A percentile compares a stretch with the other conserved stretches of the same genome.
These are phyloP conservation scores for Cylindrotheca closterium DNA, from an alignment of 108 stramenopile genomes.

Conservation along the genomic window DNA sequence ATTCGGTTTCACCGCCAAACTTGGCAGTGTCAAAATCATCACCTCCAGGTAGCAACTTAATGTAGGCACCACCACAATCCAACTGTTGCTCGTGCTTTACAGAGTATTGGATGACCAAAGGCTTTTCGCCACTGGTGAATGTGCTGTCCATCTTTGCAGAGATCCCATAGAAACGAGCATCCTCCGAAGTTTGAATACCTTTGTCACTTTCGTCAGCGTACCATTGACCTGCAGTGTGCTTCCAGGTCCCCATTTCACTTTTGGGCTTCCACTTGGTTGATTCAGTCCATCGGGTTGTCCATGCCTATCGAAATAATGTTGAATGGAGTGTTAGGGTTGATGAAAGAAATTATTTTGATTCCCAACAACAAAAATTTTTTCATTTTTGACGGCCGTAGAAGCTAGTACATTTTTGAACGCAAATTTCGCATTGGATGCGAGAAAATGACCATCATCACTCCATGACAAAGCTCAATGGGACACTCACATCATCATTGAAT, in stretches of 20 bases:
- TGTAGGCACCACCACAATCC: slow-evolving; percentile 99
- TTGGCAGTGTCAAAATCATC: slow-evolving; percentile 67
- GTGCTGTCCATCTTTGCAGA: slow-evolving; percentile 84
- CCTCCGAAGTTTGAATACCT: slow-evolving; percentile 92
- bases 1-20: slow-evolving; percentile 98
- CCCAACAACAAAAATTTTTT: too few relatives aligned
- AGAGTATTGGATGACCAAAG: slow-evolving; percentile 94
- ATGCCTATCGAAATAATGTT: slow-evolving; percentile 51
- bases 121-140: slow-evolving; percentile 85
- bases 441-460: too few relatives aligned
- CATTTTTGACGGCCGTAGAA: too few relatives aligned
- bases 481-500: slow-evolving; percentile 87
- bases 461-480: too few relatives aligned
- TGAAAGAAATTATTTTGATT: too few relatives aligned
- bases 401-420: too few relatives aligned
- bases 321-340: slow-evolving; percentile 6
- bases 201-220: slow-evolving; percentile 87
- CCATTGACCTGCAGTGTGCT: slow-evolving; percentile 91
- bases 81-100: slow-evolving; percentile 98
- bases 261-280: slow-evolving; percentile 93
- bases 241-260: slow-evolving; percentile 93
- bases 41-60: slow-evolving; percentile 93
- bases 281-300: slow-evolving; percentile 90
- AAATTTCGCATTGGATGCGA: too few relatives aligned
- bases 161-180: slow-evolving; percentile 95